Percentiles rank a stretch among this genome's conserved stretches.
phyloP scores from a whole-genome alignment of 441 rosid genomes.

The Populus trichocarpa region DNA sequence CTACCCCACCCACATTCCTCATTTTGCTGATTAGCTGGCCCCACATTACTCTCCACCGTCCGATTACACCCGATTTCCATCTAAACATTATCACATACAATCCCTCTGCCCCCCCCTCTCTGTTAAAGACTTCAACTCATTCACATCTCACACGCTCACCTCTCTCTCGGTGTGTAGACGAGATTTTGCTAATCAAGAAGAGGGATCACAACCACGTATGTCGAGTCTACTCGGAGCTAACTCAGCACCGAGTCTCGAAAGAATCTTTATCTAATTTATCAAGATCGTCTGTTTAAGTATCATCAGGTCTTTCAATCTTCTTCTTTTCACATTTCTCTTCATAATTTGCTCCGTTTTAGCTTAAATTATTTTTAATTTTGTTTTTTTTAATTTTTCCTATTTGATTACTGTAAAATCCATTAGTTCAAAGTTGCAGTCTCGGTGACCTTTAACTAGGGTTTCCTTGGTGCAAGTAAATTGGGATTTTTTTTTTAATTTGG shows the following conservation, averaged over 20 bases:
- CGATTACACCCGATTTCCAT: not conserved
- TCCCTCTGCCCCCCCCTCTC: not conserved
- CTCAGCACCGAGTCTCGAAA: slow-evolving; percentile 18
- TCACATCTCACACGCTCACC: not conserved
- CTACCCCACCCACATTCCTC: not conserved
- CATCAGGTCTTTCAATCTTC: slow-evolving; percentile 14
- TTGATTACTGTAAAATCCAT: not conserved
- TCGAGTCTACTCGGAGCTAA: slow-evolving; percentile 28
- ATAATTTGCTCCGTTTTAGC: not conserved
- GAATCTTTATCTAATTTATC: slow-evolving; percentile 18
- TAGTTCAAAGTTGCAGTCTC: not conserved
- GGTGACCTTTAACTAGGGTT: slow-evolving; percentile 21
- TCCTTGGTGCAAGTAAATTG: not conserved
- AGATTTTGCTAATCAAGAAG: slow-evolving; percentile 18
- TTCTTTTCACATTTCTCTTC: not conserved
- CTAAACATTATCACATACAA: not conserved
- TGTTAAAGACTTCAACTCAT: not conserved
- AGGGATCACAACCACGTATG: slow-evolving; percentile 4
- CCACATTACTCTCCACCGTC: not conserved
- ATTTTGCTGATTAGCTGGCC: not conserved
- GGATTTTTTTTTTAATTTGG: not conserved
- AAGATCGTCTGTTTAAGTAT: slow-evolving; percentile 1
- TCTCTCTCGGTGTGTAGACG: not conserved
- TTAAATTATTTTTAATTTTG: not conserved
- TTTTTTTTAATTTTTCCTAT: not conserved